Evolutionary conservation across 192 early-diverging fungal species (phyloP).

Genomic region (Dissophora ornata): DNA sequence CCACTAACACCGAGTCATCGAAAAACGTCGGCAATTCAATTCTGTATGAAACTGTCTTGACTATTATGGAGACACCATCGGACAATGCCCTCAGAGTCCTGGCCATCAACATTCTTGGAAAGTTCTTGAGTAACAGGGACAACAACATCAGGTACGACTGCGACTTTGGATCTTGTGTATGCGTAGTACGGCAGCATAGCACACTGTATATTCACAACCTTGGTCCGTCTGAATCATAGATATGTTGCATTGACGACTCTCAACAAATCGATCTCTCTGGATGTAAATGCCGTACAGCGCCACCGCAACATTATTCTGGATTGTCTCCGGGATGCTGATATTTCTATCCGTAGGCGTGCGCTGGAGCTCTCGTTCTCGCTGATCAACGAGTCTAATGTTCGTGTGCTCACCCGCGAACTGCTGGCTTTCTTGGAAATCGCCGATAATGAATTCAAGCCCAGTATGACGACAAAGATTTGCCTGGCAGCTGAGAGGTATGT

Average conservation of each 20-base stretch:
- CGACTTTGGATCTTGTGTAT: too few relatives aligned
- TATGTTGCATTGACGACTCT: slow-evolving; percentile 99
- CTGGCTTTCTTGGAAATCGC: slow-evolving; percentile 92
- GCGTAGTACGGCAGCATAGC: too few relatives aligned
- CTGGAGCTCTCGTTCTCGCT: slow-evolving; percentile 96
- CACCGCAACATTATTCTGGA: slow-evolving; percentile 97
- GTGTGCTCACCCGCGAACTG: slow-evolving; percentile 91
- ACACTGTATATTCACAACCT: too few relatives aligned
- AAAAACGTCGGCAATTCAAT: slow-evolving; percentile 99
- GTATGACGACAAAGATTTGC: slow-evolving; percentile 92
- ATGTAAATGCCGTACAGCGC: slow-evolving; percentile 95
- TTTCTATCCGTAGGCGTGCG: slow-evolving; percentile 96
- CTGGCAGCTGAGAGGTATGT: slow-evolving; percentile 88
- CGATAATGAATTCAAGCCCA: slow-evolving; percentile 88
- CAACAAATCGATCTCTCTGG: slow-evolving; percentile 88
- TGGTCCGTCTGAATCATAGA: slow-evolving; percentile 47
- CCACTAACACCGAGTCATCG: slow-evolving; percentile 91
- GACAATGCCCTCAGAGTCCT: slow-evolving; percentile 92
- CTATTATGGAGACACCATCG: slow-evolving; percentile 94
- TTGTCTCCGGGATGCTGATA: slow-evolving; percentile 94
- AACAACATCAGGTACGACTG: slow-evolving; percentile 90
- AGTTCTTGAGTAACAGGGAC: slow-evolving; percentile 94
- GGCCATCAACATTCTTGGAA: slow-evolving; percentile 97
- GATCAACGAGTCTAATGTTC: slow-evolving; percentile 93
- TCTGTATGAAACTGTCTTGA: slow-evolving; percentile 96